These are phyloP conservation scores for Turritis glabra DNA, from an alignment of 345 rosid genomes.

Conservation along the genomic window DNA sequence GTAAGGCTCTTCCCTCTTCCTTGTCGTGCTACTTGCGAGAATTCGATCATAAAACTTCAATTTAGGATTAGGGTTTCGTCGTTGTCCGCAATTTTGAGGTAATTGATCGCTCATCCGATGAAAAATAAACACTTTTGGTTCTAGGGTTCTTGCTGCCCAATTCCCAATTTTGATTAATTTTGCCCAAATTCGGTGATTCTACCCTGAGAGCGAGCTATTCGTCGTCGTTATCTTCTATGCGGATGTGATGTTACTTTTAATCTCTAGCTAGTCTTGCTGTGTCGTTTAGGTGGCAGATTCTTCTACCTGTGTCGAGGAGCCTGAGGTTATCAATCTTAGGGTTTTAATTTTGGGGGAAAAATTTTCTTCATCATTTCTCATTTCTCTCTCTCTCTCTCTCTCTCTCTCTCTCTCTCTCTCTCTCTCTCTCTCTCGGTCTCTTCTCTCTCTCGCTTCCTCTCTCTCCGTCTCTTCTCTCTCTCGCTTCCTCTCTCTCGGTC, in stretches of 20 bases:
- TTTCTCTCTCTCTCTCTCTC: too few species aligned
- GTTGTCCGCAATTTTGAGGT: constrained; percentile 25
- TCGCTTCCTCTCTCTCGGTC: too few species aligned
- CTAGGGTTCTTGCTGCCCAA: constrained; percentile 28
- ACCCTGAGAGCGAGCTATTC: background rate
- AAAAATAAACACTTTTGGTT: background rate
- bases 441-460: too few species aligned
- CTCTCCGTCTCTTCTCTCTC: too few species aligned
- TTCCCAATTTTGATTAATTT: background rate
- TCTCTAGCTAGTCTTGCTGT: background rate
- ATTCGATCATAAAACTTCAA: constrained; percentile 27
- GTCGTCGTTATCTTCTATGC: background rate
- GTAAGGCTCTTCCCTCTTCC: constrained; percentile 30
- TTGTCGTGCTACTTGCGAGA: constrained; percentile 14
- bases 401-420: too few species aligned
- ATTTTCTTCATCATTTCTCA: too few species aligned
- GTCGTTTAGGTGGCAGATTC: background rate
- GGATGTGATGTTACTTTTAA: background rate
- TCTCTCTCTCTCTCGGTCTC: too few species aligned
- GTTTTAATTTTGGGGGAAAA: too few species aligned
- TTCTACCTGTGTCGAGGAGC: constrained; percentile 6
- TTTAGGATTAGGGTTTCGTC: constrained; percentile 28
- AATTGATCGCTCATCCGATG: background rate
- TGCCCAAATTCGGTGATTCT: constrained; percentile 13
- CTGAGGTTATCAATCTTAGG: constrained; percentile 16